phyloP scores from a whole-genome alignment of 1,284 basidiomycete species.

The Ceratobasidium sp. region DNA sequence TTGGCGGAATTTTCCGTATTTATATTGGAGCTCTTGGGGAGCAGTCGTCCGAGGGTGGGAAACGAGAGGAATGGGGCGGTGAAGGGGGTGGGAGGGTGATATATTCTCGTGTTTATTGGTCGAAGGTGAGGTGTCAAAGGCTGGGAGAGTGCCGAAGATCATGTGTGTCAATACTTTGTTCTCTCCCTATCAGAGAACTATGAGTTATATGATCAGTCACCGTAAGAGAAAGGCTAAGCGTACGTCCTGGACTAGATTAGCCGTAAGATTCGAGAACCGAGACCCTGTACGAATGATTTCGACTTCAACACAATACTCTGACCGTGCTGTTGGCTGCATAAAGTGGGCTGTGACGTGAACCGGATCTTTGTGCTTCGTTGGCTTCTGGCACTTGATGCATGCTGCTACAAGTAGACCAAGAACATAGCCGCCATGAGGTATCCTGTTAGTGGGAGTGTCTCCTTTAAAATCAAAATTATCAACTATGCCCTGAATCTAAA shows the following conservation, averaged over 20 bases:
- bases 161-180: slow-evolving; percentile 66
- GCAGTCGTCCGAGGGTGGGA: slow-evolving; percentile 63
- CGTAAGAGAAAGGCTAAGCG: slow-evolving; percentile 39
- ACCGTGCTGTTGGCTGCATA: slow-evolving; percentile 60
- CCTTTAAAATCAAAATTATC: no score
- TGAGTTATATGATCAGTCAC: no score
- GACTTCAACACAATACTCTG: slow-evolving; percentile 64
- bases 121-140: slow-evolving; percentile 47
- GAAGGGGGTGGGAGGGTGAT: slow-evolving; percentile 63
- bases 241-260: slow-evolving; percentile 70
- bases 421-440: slow-evolving; percentile 64
- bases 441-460: background rate
- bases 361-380: slow-evolving; percentile 64
- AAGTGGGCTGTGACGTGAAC: slow-evolving; percentile 60
- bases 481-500: background rate
- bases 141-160: slow-evolving; percentile 67
- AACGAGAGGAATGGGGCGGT: slow-evolving; percentile 68
- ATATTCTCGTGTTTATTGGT: slow-evolving; percentile 14
- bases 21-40: slow-evolving; percentile 49
- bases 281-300: slow-evolving; percentile 64
- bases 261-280: slow-evolving; percentile 68
- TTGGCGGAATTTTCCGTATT: slow-evolving; percentile 58
- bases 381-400: slow-evolving; percentile 65
- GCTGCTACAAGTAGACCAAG: slow-evolving; percentile 69
- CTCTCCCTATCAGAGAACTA: slow-evolving; percentile 57